phyloP scores from a whole-genome alignment of 2,329 filamentous ascomycete genomes.

The Stagonosporopsis rhizophila region DNA sequence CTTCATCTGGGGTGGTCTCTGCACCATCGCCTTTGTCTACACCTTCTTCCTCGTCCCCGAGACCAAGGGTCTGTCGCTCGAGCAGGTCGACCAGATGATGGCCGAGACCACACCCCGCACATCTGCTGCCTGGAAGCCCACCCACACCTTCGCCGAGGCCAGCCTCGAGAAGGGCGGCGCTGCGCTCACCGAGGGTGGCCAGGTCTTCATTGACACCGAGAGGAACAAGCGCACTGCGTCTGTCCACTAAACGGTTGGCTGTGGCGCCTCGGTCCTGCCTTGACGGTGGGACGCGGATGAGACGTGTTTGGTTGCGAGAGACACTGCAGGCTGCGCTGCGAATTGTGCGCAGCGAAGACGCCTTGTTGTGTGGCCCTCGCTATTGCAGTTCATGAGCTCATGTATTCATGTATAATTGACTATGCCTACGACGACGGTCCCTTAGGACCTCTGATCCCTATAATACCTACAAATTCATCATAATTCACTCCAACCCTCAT shows the following conservation, averaged over 20 bases:
- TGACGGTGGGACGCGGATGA: neutral
- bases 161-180: conserved; percentile 50
- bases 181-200: conserved; percentile 6
- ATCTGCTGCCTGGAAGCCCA: conserved; percentile 76
- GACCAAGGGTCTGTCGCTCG: conserved; percentile 75
- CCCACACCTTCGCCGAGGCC: conserved; percentile 65
- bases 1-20: conserved; percentile 59
- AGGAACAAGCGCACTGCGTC: conserved; percentile 15
- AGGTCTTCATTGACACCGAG: conserved; percentile 12
- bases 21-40: conserved; percentile 67
- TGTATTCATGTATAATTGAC: no score
- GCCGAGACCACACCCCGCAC: conserved; percentile 78
- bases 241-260: conserved; percentile 7
- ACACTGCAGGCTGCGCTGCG: neutral
- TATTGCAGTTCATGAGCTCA: no score
- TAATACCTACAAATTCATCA: no score
- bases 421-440: no score
- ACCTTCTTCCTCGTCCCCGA: conserved; percentile 68
- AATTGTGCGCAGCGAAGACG: no score
- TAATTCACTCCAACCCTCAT: no score
- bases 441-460: no score
- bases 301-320: neutral
- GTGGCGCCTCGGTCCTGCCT: neutral
- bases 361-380: no score
- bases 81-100: conserved; percentile 72